Percentiles rank a stretch among this genome's conserved stretches.
Conservation (phyloP, 805 yeast species). For the Candida silvatica region DNA sequence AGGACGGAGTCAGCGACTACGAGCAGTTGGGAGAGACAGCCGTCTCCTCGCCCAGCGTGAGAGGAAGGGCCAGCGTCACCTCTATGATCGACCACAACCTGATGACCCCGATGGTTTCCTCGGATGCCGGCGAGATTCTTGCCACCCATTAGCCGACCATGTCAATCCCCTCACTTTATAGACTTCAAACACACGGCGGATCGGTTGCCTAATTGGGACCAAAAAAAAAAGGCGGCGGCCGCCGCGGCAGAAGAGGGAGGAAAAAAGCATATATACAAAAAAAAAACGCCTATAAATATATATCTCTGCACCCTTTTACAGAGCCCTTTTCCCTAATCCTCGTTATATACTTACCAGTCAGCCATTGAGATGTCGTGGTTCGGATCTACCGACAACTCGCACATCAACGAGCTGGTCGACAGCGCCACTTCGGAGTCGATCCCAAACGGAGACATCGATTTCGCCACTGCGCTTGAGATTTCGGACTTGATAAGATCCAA, state of each 20-base stretch:
- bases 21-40: background rate
- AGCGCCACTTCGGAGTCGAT: slow-evolving; percentile 84
- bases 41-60: background rate
- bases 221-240: background rate
- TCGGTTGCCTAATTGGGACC: too few relatives aligned
- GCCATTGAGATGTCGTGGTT: slow-evolving; percentile 50
- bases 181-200: too few relatives aligned
- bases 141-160: too few relatives aligned
- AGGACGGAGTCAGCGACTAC: slow-evolving; percentile 16
- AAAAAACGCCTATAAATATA: background rate
- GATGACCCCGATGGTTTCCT: slow-evolving; percentile 16
- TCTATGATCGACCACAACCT: slow-evolving; percentile 20
- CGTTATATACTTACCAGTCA: too few relatives aligned
- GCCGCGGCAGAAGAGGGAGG: too few relatives aligned
- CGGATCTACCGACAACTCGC: slow-evolving; percentile 25
- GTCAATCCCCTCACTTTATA: too few relatives aligned
- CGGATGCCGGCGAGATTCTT: background rate
- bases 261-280: too few relatives aligned
- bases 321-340: too few relatives aligned
- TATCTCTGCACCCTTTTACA: background rate
- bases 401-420: slow-evolving; percentile 54
- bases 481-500: slow-evolving; percentile 83
- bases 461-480: slow-evolving; percentile 64
- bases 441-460: slow-evolving; percentile 84
- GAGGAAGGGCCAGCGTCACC: slow-evolving; percentile 8